Conservation (phyloP, 148 eudicot genomes). For the Polygonum maritimum region DNA sequence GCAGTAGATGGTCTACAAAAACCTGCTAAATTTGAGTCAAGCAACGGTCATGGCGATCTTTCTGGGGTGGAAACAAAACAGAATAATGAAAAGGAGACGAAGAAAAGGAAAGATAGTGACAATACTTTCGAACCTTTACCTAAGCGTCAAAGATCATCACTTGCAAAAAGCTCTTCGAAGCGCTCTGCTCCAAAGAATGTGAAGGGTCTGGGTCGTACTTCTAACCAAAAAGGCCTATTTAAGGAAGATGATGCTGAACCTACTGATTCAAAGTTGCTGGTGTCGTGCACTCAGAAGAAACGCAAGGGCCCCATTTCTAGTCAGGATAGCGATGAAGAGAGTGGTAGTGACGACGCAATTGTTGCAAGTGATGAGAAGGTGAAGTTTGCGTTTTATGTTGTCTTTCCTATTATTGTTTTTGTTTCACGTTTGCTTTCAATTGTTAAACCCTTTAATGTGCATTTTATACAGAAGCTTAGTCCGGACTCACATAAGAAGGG, state of each 20-base stretch:
- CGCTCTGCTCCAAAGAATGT: slow-evolving; percentile 19
- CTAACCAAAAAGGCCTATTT: slow-evolving; percentile 24
- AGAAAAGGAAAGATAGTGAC: slow-evolving; percentile 41
- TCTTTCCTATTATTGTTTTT: slow-evolving; percentile 5
- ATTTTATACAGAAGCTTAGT: slow-evolving; percentile 23
- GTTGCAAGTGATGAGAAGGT: slow-evolving; percentile 37
- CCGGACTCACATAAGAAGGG: slow-evolving; percentile 9
- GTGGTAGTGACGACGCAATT: slow-evolving; percentile 21
- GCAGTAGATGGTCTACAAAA: slow-evolving; percentile 43
- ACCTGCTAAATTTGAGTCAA: slow-evolving; percentile 44
- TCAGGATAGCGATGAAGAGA: slow-evolving; percentile 22
- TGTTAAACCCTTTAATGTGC: neutral
- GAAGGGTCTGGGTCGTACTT: slow-evolving; percentile 20
- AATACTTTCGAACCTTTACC: slow-evolving; percentile 38
- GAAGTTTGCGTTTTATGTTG: slow-evolving; percentile 8
- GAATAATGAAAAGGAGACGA: slow-evolving; percentile 26
- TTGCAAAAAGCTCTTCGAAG: slow-evolving; percentile 28
- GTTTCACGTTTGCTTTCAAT: neutral
- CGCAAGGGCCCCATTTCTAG: slow-evolving; percentile 26
- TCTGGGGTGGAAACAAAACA: slow-evolving; percentile 18
- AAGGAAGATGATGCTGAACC: slow-evolving; percentile 32
- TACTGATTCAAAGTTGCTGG: slow-evolving; percentile 34
- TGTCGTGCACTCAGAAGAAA: slow-evolving; percentile 34
- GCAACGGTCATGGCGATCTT: slow-evolving; percentile 50
- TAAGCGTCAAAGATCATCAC: slow-evolving; percentile 66